These are phyloP conservation scores for Eucalyptus victrix DNA, from an alignment of 345 rosid species.

Conservation along the genomic window DNA sequence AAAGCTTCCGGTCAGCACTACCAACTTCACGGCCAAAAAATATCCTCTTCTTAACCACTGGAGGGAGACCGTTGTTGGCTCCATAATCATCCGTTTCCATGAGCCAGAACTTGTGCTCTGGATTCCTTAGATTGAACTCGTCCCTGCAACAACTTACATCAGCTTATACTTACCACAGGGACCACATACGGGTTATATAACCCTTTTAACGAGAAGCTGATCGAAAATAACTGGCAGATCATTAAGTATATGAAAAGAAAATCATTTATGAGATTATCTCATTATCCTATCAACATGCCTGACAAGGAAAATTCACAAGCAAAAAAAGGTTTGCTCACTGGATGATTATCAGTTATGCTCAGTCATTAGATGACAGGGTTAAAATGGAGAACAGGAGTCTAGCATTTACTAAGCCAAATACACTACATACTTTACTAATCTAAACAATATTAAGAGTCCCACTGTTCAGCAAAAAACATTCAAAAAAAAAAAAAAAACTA, in stretches of 20 bases:
- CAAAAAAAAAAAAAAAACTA: background rate
- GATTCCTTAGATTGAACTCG: slow-evolving; percentile 60
- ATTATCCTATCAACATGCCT: background rate
- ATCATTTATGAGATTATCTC: background rate
- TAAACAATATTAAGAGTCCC: background rate
- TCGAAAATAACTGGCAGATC: background rate
- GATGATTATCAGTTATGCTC: background rate
- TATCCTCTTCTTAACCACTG: slow-evolving; percentile 49
- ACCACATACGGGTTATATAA: background rate
- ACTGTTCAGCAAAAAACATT: background rate
- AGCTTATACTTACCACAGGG: background rate
- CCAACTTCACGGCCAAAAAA: slow-evolving; percentile 94
- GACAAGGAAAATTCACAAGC: background rate
- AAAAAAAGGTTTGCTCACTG: background rate
- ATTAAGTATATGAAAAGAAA: background rate
- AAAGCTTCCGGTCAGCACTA: slow-evolving; percentile 75
- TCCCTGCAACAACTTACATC: slow-evolving; percentile 35
- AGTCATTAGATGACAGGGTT: background rate
- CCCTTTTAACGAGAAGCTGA: background rate
- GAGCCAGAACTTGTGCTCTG: slow-evolving; percentile 76
- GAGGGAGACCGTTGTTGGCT: slow-evolving; percentile 81
- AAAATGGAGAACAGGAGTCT: background rate
- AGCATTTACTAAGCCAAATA: background rate
- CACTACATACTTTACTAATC: background rate
- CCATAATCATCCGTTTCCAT: slow-evolving; percentile 81